These are phyloP conservation scores for Corymbia citriodora DNA, from an alignment of 441 rosid species.

Conservation along the genomic window DNA sequence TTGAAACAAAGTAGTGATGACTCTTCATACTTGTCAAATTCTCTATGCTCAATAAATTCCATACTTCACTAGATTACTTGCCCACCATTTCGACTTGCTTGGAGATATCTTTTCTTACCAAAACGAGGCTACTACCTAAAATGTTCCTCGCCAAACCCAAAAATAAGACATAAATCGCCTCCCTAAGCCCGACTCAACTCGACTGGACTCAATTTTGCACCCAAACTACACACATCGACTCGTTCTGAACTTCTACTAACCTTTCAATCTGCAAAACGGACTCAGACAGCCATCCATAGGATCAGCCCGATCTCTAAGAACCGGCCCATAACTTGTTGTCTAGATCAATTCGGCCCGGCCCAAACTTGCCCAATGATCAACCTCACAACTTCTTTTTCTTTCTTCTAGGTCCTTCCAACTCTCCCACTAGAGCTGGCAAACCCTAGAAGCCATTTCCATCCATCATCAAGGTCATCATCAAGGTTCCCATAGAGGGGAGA, in stretches of 20 bases:
- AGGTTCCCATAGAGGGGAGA: neutral
- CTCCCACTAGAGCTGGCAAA: neutral
- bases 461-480: neutral
- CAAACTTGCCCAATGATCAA: neutral
- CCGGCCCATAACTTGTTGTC: neutral
- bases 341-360: neutral
- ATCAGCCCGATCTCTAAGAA: neutral
- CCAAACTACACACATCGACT: neutral
- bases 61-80: neutral
- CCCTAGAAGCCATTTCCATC: neutral
- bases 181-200: neutral
- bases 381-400: neutral
- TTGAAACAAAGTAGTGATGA: neutral
- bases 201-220: rapidly evolving
- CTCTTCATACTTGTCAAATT: neutral
- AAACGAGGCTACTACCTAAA: neutral
- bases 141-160: rapidly evolving
- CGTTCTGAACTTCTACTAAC: neutral
- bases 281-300: neutral
- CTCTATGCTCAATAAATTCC: neutral
- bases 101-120: neutral
- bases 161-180: neutral
- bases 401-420: neutral
- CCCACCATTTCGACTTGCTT: rapidly evolving
- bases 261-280: neutral